These are phyloP conservation scores for Wallacemonas sp. DNA, from an alignment of 208 protist genomes.

Conservation along the genomic window DNA sequence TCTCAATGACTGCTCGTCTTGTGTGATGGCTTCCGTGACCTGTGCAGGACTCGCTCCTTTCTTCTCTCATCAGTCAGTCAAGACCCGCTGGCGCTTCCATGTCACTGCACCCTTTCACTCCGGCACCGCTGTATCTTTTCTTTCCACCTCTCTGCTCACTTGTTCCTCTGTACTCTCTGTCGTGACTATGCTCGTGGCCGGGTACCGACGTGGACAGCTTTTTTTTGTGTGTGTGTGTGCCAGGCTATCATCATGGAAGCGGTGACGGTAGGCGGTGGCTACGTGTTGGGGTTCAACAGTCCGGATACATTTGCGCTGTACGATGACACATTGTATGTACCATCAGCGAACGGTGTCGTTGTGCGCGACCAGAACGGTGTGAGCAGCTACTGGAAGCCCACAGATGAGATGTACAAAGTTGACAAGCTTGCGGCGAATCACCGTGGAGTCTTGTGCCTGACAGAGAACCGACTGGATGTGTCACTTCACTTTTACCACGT, in stretches of 20 bases:
- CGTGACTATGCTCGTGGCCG: too few species aligned
- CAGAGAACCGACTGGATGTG: conserved; percentile 51
- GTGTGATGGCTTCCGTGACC: too few species aligned
- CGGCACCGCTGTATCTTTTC: too few species aligned
- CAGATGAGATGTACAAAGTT: conserved; percentile 44
- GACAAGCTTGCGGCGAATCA: conserved; percentile 38
- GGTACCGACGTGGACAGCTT: too few species aligned
- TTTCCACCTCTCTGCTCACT: too few species aligned
- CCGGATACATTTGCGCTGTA: conserved; percentile 13
- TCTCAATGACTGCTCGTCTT: too few species aligned
- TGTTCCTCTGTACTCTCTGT: too few species aligned
- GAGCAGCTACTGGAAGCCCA: conserved; percentile 46
- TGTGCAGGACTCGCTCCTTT: too few species aligned
- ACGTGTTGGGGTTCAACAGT: conserved; percentile 32
- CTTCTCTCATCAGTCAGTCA: too few species aligned
- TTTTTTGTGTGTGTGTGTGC: too few species aligned
- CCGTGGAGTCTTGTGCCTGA: conserved; percentile 41
- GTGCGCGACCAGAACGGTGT: conserved; percentile 10
- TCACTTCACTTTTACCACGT: conserved; percentile 57
- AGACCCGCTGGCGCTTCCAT: too few species aligned
- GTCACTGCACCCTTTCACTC: too few species aligned
- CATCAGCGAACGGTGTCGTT: conserved; percentile 44
- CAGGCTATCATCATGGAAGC: background rate
- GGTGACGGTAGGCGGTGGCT: conserved; percentile 10
- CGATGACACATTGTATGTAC: conserved; percentile 28